Evolutionary conservation across 2,329 filamentous ascomycete species (phyloP).

Genomic region (Metarhizium anisopliae): DNA sequence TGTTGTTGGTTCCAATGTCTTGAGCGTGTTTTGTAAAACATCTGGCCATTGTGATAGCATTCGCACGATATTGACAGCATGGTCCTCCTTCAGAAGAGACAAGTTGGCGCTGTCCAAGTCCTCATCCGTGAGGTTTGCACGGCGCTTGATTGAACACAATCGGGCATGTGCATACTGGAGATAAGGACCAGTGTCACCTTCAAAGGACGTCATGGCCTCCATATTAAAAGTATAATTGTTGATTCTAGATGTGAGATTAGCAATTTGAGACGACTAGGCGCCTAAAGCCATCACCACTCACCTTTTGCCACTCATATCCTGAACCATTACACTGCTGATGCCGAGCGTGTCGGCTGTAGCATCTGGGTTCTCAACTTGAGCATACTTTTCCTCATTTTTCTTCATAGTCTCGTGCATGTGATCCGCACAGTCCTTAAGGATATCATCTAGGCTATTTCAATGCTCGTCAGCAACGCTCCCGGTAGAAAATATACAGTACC

Average conservation of each 20-base stretch:
- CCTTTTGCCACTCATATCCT: slow-evolving; percentile 96
- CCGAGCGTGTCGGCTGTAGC: slow-evolving; percentile 79
- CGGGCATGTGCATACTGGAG: slow-evolving; percentile 76
- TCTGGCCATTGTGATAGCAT: slow-evolving; percentile 80
- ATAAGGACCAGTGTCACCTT: slow-evolving; percentile 79
- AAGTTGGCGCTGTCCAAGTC: slow-evolving; percentile 58
- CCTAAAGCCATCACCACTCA: slow-evolving; percentile 25
- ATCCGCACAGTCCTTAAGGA: slow-evolving; percentile 60
- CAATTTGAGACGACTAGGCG: slow-evolving; percentile 1
- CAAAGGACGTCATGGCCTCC: slow-evolving; percentile 73
- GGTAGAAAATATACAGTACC: slow-evolving; percentile 1
- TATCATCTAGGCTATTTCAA: slow-evolving; percentile 9
- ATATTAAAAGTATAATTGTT: slow-evolving; percentile 69
- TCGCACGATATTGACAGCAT: slow-evolving; percentile 65
- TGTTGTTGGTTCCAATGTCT: slow-evolving; percentile 66
- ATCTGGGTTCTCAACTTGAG: slow-evolving; percentile 76
- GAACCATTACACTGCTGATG: slow-evolving; percentile 93
- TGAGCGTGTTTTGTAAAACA: slow-evolving; percentile 72
- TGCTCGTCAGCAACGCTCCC: background rate
- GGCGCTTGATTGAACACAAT: slow-evolving; percentile 54
- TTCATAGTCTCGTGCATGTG: slow-evolving; percentile 98
- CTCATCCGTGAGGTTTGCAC: slow-evolving; percentile 41
- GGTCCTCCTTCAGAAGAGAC: slow-evolving; percentile 58
- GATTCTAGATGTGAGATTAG: slow-evolving; percentile 30
- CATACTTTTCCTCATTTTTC: slow-evolving; percentile 83